Conservation (phyloP, 768 basidiomycete genomes). For the Leccinum broughii region DNA sequence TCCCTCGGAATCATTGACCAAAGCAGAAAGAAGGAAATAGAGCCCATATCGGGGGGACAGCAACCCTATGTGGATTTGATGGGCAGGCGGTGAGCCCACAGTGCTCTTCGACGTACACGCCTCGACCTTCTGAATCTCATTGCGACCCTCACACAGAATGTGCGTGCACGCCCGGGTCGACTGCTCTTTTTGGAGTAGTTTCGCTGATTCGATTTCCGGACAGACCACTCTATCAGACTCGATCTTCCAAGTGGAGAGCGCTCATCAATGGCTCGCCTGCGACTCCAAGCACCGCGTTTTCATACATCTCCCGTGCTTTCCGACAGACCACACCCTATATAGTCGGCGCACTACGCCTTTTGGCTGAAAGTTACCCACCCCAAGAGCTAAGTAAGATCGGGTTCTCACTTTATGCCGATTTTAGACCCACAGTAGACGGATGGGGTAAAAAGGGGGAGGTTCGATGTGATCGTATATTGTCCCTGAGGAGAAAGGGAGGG, state of each 20-base stretch:
- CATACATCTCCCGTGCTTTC: constrained; percentile 80
- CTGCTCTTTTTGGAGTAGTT: background rate
- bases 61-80: constrained; percentile 89
- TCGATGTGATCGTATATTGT: constrained; percentile 66
- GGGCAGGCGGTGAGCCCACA: constrained; percentile 57
- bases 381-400: constrained; percentile 66
- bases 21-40: constrained; percentile 52
- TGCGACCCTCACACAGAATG: constrained; percentile 34
- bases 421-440: constrained; percentile 75
- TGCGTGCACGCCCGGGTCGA: constrained; percentile 27
- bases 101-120: background rate
- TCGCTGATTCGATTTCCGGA: constrained; percentile 8
- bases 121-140: background rate
- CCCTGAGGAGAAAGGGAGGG: constrained; percentile 42
- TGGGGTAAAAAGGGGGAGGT: constrained; percentile 88
- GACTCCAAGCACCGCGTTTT: constrained; percentile 72
- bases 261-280: constrained; percentile 70
- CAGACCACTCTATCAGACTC: constrained; percentile 80
- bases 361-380: constrained; percentile 59
- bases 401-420: constrained; percentile 81
- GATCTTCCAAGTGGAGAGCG: constrained; percentile 76
- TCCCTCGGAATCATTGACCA: constrained; percentile 75
- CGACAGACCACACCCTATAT: constrained; percentile 77
- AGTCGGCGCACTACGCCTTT: constrained; percentile 72
- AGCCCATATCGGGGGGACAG: constrained; percentile 54